Evolutionary conservation across 2,329 filamentous ascomycete species (phyloP), one percentile per base, ranked within the genome.

Genomic region (Diplocarpon mali): DNA sequence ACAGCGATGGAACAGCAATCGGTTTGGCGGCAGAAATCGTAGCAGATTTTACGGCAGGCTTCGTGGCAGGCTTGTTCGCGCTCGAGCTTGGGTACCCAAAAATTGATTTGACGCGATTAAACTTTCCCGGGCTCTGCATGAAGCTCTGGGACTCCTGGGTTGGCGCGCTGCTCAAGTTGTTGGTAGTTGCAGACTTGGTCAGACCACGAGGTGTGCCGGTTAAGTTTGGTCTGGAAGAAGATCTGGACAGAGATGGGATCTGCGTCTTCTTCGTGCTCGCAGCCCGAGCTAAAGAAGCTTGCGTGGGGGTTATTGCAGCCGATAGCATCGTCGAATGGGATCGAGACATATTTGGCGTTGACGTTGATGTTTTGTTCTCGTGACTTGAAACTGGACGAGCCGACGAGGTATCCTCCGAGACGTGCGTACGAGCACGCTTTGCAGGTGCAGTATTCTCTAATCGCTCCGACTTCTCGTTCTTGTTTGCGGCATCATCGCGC

Each of bases 221-320:
- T 16, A 69, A 48, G 24, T 64, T 63, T 14, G 68, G 67, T 57
- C 74, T 78, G 17, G 71, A 71, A 8, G 75, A 64, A 9, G 76
- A 76, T 38, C 70, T 74, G 27, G 73, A 68, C 59, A 76, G 70
- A 14, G 67, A 56, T 12, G 57, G 58, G 35, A 60, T 58, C 11
- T 59, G 70, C 16, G 67, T 67, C 7, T 70, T 67, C 57, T 75
- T 78, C 42, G 67, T 65, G 53, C 70, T 78, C 44, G 71, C 65
- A 38, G 72, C 66, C 35, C 81, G 78, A 29, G 79, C 76, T 41
- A 85, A 63, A 1, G 84, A 86, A 7, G 85, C 69, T 61, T 86
- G 87, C 8, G 85, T 92, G 0, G 88, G 87, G 5, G 85, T 93
- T 63, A 80, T 75, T 27, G 90, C 67, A 47, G 69, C 78, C 49